Evolutionary conservation across 225 moss, liverwort and hornwort genomes (phyloP), one percentile per base, ranked within the genome.

Genomic region (Climacium dendroides): DNA sequence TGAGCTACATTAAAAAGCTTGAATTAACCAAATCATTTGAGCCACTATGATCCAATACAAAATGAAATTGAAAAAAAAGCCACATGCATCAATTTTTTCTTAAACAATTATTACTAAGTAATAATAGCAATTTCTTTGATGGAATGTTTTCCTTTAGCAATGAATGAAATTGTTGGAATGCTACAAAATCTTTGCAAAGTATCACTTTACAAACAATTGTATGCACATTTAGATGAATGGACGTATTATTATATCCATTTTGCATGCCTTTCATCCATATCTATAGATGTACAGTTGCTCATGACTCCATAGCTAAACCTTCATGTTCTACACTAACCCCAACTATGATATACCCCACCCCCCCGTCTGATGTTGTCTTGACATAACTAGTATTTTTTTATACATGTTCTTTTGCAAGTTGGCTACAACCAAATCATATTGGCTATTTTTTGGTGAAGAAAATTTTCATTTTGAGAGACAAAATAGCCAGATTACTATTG

Each of bases 321-420:
- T 26, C 3, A 1, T 70, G 5, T 15, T 70, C 3, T 0, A 1
- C 14, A 39, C 1, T 15, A 43, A 9, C 3, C 4, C 18, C 6
- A 72, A 47, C 45, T 0, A 18, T 29, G 10, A 72, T n/a, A n/a
- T n/a, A n/a, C n/a, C n/a, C n/a, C n/a, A n/a, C n/a, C n/a, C n/a
- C n/a, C n/a, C n/a, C n/a, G n/a, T n/a, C n/a, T n/a, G 0, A 0
- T 28, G 29, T 18, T 29, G 11, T 69, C n/a, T 6, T 65, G 0
- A 3, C 5, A 2, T 8, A 10, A 15, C 6, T 25, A 69, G 4
- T 67, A 2, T 22, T 4, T 39, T 29, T 25, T 7, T 13, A 39
- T 39, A 12, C 7, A 37, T n/a, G 23, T 13, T 67, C 37, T 12
- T 67, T 69, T 39, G 7, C n/a, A 4, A 13, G 14, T 24, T 69